A percentile compares a stretch with the other conserved stretches of the same genome.
phyloP scores from a whole-genome alignment of 2,329 filamentous ascomycete genomes.

The Pseudogymnoascus sp. region DNA sequence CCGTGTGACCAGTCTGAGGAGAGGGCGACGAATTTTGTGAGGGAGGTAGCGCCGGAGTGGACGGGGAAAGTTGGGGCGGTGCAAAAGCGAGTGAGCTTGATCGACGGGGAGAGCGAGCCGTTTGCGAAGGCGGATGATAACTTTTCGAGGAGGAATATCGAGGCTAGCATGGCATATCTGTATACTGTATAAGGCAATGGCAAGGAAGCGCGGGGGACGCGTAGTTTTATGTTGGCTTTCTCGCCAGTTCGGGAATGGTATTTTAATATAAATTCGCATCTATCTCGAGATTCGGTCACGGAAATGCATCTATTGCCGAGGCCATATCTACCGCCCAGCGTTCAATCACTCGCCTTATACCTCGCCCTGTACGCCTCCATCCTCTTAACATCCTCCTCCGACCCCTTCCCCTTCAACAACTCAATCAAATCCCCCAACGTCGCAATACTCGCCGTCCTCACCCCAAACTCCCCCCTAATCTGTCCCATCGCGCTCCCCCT shows the following conservation, averaged over 20 bases:
- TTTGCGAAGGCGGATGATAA: background rate
- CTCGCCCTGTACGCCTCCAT: constrained; percentile 62
- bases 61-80: background rate
- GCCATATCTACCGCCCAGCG: background rate
- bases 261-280: background rate
- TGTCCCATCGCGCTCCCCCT: constrained; percentile 78
- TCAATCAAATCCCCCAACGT: constrained; percentile 73
- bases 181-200: background rate
- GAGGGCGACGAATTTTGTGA: background rate
- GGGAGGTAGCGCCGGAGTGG: background rate
- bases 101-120: background rate
- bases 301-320: background rate
- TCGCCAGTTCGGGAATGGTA: background rate
- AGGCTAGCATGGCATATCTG: background rate
- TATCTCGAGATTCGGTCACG: background rate
- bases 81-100: background rate
- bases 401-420: constrained; percentile 53
- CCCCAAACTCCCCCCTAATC: constrained; percentile 68
- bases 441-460: constrained; percentile 75
- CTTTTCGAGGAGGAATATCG: background rate
- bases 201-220: background rate
- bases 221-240: background rate
- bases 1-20: background rate
- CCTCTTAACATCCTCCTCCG: constrained; percentile 52
- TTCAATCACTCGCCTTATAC: constrained; percentile 51